These are phyloP conservation scores for Linnemannia elongata DNA, from an alignment of 192 early-diverging fungal species.

Conservation along the genomic window DNA sequence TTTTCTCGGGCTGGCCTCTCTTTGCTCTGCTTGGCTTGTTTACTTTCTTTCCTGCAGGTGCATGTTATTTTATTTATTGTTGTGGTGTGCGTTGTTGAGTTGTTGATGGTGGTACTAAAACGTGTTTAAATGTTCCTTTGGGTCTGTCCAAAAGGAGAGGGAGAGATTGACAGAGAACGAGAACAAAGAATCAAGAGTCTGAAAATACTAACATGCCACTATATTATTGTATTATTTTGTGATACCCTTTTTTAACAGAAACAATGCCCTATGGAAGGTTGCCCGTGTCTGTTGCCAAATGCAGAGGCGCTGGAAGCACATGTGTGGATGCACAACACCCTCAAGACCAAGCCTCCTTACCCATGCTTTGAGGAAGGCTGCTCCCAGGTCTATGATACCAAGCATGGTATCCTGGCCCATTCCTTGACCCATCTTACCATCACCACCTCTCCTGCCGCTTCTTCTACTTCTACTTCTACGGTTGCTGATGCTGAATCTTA, in stretches of 20 bases:
- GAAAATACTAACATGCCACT: neutral
- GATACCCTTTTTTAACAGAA: conserved; percentile 24
- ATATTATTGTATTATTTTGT: neutral
- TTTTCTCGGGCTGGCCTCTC: neutral
- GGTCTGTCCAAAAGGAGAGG: neutral
- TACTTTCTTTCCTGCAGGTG: conserved; percentile 1
- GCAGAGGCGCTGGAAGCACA: conserved; percentile 40
- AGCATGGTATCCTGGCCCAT: conserved; percentile 39
- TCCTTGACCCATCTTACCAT: conserved; percentile 40
- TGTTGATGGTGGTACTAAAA: conserved; percentile 3
- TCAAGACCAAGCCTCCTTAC: conserved; percentile 53
- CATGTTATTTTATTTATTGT: neutral
- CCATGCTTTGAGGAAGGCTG: conserved; percentile 55
- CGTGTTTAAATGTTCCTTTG: conserved; percentile 8
- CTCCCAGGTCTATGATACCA: conserved; percentile 49
- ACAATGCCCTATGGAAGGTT: conserved; percentile 47
- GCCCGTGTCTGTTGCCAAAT: conserved; percentile 39
- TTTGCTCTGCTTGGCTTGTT: conserved; percentile 6
- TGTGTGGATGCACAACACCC: conserved; percentile 53
- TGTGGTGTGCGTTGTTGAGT: neutral
- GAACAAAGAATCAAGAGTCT: neutral
- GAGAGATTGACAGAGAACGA: neutral
- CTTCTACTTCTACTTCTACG: neutral
- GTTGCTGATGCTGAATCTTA: neutral
- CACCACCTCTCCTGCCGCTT: neutral